Evolutionary conservation across 2,329 filamentous ascomycete genomes (phyloP).

Genomic region (Clonostachys rosea): DNA sequence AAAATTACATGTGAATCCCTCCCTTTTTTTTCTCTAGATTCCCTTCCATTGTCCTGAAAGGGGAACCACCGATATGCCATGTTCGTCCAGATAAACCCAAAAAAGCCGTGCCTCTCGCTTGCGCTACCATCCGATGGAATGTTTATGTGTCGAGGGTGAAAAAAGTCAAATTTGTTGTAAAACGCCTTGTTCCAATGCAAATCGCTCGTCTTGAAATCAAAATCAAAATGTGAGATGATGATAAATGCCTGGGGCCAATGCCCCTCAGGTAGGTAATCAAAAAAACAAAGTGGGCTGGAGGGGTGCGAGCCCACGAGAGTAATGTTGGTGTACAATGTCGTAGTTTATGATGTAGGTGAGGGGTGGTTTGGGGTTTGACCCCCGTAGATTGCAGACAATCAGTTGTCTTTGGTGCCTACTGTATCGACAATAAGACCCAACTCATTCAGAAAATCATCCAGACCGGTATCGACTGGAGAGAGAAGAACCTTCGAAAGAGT

Average conservation of each 20-base stretch:
- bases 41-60: too few relatives aligned
- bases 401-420: constrained; percentile 28
- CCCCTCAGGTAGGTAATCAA: background rate
- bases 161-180: too few relatives aligned
- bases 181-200: too few relatives aligned
- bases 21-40: too few relatives aligned
- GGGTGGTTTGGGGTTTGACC: background rate
- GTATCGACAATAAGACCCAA: constrained; percentile 47
- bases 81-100: too few relatives aligned
- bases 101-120: too few relatives aligned
- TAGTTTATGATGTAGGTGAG: background rate
- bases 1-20: too few relatives aligned
- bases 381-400: background rate
- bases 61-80: too few relatives aligned
- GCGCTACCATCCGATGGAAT: too few relatives aligned
- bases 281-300: background rate
- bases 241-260: background rate
- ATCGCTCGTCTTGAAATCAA: too few relatives aligned
- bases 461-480: constrained; percentile 25
- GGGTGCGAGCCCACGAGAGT: constrained; percentile 1
- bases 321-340: background rate
- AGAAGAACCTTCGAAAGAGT: constrained; percentile 15
- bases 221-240: background rate
- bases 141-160: too few relatives aligned
- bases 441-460: constrained; percentile 37